A percentile compares a stretch with the other conserved stretches of the same genome.
Evolutionary conservation across 1,139 yeast genomes (phyloP).

Genomic region (Blastobotrys persicus): DNA sequence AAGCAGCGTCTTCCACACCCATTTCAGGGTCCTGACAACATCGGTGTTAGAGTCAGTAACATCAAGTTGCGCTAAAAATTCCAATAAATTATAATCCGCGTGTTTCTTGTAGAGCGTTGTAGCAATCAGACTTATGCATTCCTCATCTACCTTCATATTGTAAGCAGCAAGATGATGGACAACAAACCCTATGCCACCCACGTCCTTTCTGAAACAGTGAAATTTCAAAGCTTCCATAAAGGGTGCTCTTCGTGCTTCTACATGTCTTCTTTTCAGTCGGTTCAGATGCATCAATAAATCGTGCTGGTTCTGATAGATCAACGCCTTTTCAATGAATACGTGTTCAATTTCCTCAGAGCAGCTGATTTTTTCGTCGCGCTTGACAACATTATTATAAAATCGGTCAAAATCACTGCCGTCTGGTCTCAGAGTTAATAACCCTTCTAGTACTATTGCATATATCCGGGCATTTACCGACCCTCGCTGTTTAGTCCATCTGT

Average conservation of each 20-base stretch:
- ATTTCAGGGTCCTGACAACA: background rate
- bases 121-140: conserved; percentile 4
- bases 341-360: conserved; percentile 19
- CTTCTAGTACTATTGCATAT: conserved; percentile 19
- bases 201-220: conserved; percentile 13
- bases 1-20: background rate
- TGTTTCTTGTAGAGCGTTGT: conserved; percentile 9
- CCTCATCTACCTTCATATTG: background rate
- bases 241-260: conserved; percentile 8
- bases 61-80: background rate
- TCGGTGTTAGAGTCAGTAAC: background rate
- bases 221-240: conserved; percentile 12
- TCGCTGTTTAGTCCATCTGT: conserved; percentile 8
- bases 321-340: conserved; percentile 20
- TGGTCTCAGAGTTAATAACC: conserved; percentile 16
- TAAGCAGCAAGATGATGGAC: conserved; percentile 2
- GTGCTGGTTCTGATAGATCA: conserved; percentile 15
- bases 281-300: conserved; percentile 15
- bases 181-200: conserved; percentile 15
- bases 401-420: conserved; percentile 14
- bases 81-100: background rate
- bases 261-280: conserved; percentile 8
- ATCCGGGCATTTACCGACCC: conserved; percentile 13
- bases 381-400: conserved; percentile 14
- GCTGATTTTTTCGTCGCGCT: conserved; percentile 13